Percentiles rank a stretch among this genome's conserved stretches.
phyloP scores from a whole-genome alignment of 805 yeast genomes.

The Barnettozyma botsteinii region DNA sequence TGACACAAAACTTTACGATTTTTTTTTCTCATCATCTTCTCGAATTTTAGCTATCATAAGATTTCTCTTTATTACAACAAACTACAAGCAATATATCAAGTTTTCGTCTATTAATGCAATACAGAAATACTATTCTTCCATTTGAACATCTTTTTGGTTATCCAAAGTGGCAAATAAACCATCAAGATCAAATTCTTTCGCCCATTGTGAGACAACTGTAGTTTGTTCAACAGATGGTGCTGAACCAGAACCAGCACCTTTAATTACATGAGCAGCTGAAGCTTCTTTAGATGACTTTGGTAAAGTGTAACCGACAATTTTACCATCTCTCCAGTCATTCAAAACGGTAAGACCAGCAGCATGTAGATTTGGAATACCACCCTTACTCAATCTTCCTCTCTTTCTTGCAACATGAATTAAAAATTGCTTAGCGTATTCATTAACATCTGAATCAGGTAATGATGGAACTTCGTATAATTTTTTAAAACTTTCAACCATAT shows the following conservation, averaged over 20 bases:
- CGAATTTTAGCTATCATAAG: too few relatives aligned
- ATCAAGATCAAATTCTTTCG: conserved; percentile 90
- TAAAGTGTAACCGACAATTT: conserved; percentile 83
- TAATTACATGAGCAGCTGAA: conserved; percentile 24
- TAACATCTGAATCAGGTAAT: conserved; percentile 61
- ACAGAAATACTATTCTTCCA: conserved; percentile 9
- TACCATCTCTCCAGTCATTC: conserved; percentile 97
- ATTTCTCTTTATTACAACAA: too few relatives aligned
- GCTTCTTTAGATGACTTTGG: conserved; percentile 55
- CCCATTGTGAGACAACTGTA: conserved; percentile 83
- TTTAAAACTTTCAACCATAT: conserved; percentile 73
- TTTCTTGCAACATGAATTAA: conserved; percentile 89
- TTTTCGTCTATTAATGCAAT: not conserved
- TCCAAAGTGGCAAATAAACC: conserved; percentile 53
- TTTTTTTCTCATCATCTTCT: too few relatives aligned
- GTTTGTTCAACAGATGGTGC: conserved; percentile 45
- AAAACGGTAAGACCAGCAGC: conserved; percentile 79
- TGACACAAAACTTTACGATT: too few relatives aligned
- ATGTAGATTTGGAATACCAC: conserved; percentile 87
- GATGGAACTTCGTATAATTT: conserved; percentile 75
- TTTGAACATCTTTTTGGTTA: conserved; percentile 23
- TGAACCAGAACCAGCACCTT: conserved; percentile 26
- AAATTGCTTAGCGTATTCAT: conserved; percentile 78
- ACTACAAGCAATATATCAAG: too few relatives aligned
- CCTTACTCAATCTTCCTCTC: conserved; percentile 86